These are phyloP conservation scores for Microbotryum silenes-acaulis DNA, from an alignment of 1,284 basidiomycete genomes.

Conservation along the genomic window DNA sequence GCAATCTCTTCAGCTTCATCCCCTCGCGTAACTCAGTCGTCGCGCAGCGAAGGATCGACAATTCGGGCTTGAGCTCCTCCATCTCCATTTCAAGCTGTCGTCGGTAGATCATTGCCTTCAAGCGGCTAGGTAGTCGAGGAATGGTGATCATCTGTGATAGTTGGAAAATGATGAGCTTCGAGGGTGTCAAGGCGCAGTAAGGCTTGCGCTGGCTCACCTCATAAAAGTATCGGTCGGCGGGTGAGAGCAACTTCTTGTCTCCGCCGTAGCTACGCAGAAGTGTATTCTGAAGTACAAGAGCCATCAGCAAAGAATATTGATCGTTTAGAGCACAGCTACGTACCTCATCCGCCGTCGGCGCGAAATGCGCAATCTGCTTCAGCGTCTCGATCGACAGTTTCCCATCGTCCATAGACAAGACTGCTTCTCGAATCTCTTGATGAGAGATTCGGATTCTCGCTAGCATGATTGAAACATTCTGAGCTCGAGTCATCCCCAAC, in stretches of 20 bases:
- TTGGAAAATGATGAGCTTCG: too few species aligned
- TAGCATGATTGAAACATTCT: constrained; percentile 77
- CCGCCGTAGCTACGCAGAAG: constrained; percentile 61
- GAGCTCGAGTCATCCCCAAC: constrained; percentile 71
- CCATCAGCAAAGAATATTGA: not conserved
- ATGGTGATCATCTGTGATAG: constrained; percentile 61
- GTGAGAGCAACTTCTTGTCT: constrained; percentile 40
- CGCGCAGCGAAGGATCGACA: constrained; percentile 66
- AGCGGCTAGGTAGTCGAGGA: constrained; percentile 61
- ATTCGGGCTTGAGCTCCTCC: constrained; percentile 73
- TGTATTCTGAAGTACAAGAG: constrained; percentile 46
- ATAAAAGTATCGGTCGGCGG: constrained; percentile 72
- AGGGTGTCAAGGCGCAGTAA: not conserved
- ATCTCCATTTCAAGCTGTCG: constrained; percentile 71
- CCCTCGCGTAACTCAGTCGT: constrained; percentile 66
- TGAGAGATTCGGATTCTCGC: constrained; percentile 60
- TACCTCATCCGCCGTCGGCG: constrained; percentile 71
- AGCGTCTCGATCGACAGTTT: constrained; percentile 62
- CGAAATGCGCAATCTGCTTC: constrained; percentile 59
- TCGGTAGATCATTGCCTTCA: constrained; percentile 75
- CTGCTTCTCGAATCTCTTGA: constrained; percentile 56
- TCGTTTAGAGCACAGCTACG: constrained; percentile 6
- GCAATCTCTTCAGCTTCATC: constrained; percentile 57
- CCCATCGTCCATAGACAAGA: constrained; percentile 62
- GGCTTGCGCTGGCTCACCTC: constrained; percentile 48